Evolutionary conservation across 345 rosid species (phyloP).

Genomic region (Lepidium sativum): DNA sequence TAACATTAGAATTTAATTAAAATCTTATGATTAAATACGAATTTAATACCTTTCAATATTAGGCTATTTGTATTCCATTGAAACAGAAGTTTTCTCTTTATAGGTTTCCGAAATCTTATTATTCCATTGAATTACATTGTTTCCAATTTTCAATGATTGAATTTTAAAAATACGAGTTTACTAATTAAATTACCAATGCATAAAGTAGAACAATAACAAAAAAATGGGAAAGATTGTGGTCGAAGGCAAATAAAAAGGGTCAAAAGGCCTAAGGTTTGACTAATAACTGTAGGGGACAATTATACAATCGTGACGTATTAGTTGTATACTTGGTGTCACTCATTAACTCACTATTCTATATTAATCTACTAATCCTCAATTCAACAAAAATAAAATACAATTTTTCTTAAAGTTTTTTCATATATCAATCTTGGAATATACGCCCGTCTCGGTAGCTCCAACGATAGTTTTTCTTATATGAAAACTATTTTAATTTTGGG

Average conservation of each 20-base stretch:
- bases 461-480: too few species aligned
- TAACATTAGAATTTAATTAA: too few species aligned
- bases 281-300: slow-evolving; percentile 11
- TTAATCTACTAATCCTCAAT: slow-evolving; percentile 12
- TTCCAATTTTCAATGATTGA: neutral
- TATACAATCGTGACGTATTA: too few species aligned
- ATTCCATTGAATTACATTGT: neutral
- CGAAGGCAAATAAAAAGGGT: too few species aligned
- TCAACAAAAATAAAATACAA: too few species aligned
- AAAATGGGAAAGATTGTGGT: slow-evolving; percentile 11
- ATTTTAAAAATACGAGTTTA: neutral
- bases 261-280: slow-evolving; percentile 28
- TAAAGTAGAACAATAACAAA: neutral
- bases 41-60: too few species aligned
- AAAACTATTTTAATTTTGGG: too few species aligned
- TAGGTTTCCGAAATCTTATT: too few species aligned
- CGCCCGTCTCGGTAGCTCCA: slow-evolving; percentile 4
- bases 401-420: neutral
- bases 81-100: too few species aligned
- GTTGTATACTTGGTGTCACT: slow-evolving; percentile 29
- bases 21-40: too few species aligned
- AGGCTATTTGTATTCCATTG: too few species aligned
- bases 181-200: neutral
- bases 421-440: slow-evolving; percentile 24
- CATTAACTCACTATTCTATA: slow-evolving; percentile 21